These are phyloP conservation scores for Diaporthe sp. DNA, from an alignment of 2,329 filamentous ascomycete species.

Conservation along the genomic window DNA sequence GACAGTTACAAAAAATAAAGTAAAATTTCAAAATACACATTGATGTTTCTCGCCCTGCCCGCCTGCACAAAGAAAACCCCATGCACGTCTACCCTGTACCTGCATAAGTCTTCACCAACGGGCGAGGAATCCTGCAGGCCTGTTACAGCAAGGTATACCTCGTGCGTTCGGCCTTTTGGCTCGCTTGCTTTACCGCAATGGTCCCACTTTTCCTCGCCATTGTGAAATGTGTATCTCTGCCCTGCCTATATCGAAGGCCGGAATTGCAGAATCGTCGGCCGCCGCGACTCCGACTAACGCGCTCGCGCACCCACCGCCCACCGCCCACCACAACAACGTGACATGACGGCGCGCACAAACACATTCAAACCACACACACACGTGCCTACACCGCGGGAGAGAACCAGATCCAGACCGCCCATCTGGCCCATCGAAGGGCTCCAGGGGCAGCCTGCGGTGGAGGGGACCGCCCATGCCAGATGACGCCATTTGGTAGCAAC, in stretches of 20 bases:
- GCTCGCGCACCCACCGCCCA: not conserved
- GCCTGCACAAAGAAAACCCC: not conserved
- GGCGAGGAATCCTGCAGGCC: not conserved
- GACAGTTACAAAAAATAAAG: conserved; percentile 27
- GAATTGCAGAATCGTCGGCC: not conserved
- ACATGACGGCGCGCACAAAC: not conserved
- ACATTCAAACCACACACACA: not conserved
- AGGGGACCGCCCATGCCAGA: not conserved
- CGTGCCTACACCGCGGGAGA: not conserved
- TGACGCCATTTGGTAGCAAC: conserved; percentile 27
- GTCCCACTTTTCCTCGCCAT: not conserved
- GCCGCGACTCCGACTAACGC: not conserved
- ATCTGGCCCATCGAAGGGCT: not conserved
- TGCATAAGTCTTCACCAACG: conserved; percentile 20
- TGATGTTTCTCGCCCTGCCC: not conserved
- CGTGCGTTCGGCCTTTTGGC: conserved; percentile 27
- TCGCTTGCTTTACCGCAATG: not conserved
- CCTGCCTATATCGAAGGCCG: not conserved
- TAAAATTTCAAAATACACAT: conserved; percentile 23
- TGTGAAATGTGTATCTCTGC: not conserved
- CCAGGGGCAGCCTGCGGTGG: not conserved
- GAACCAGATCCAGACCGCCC: conserved; percentile 15
- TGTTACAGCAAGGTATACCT: not conserved
- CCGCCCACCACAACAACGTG: conserved; percentile 3
- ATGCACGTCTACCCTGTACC: conserved; percentile 22